These are phyloP conservation scores for Cymbidium sinense DNA, from an alignment of 106 monocot genomes.

Conservation along the genomic window DNA sequence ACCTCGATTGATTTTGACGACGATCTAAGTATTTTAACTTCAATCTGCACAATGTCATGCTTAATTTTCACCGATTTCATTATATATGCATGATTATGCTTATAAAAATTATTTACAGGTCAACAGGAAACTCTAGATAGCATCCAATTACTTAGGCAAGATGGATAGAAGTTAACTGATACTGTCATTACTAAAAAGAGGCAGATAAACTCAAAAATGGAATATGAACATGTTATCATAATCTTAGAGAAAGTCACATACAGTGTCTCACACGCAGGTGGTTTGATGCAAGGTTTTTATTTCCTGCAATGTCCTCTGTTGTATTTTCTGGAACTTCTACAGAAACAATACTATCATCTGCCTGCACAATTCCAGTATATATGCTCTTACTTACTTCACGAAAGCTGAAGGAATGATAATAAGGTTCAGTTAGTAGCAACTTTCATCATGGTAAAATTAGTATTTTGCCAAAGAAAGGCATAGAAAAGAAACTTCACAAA, in stretches of 20 bases:
- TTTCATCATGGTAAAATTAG: neutral
- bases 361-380: constrained; percentile 52
- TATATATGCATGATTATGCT: too few relatives aligned
- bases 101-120: too few relatives aligned
- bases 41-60: too few relatives aligned
- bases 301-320: constrained; percentile 77
- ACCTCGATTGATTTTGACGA: too few relatives aligned
- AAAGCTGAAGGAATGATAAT: constrained; percentile 46
- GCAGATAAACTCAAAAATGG: neutral
- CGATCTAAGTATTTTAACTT: too few relatives aligned
- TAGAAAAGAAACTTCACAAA: neutral
- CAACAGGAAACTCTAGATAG: neutral
- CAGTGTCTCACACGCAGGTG: constrained; percentile 69
- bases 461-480: neutral
- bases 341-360: constrained; percentile 36
- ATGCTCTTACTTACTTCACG: constrained; percentile 60
- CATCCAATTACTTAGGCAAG: neutral
- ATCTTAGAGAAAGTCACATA: constrained; percentile 26
- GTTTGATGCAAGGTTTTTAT: constrained; percentile 80
- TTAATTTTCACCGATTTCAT: too few relatives aligned
- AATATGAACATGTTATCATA: neutral
- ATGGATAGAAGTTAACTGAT: neutral
- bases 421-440: neutral
- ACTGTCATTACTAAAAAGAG: neutral
- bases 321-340: constrained; percentile 65